These are phyloP conservation scores for Helicocarpus griseus DNA, from an alignment of 2,329 filamentous ascomycete genomes.

Conservation along the genomic window DNA sequence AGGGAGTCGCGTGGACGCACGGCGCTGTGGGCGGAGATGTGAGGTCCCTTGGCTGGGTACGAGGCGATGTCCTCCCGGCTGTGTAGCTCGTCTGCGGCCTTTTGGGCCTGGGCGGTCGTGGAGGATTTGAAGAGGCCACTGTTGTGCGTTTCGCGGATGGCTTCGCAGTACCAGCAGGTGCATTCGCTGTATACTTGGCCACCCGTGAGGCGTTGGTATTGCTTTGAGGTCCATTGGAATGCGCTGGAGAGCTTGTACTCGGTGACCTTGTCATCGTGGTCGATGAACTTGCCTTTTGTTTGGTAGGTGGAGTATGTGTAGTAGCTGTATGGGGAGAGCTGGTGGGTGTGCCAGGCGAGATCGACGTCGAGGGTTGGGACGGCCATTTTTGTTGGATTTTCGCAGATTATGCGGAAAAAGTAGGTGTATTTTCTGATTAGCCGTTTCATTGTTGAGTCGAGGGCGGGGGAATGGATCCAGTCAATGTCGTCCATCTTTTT, in stretches of 20 bases:
- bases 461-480: conserved; percentile 65
- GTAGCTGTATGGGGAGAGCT: conserved; percentile 57
- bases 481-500: conserved; percentile 63
- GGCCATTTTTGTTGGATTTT: conserved; percentile 24
- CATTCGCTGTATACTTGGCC: conserved; percentile 64
- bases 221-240: conserved; percentile 65
- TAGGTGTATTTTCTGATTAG: conserved; percentile 47
- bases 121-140: conserved; percentile 29
- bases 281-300: conserved; percentile 50
- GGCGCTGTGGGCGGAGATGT: conserved; percentile 66
- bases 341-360: conserved; percentile 57
- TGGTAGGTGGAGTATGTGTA: conserved; percentile 44
- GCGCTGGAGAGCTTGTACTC: conserved; percentile 52
- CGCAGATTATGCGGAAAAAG: conserved; percentile 34
- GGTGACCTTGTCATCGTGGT: conserved; percentile 78
- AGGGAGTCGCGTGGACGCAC: conserved; percentile 32
- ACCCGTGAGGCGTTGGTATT: conserved; percentile 55
- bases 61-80: conserved; percentile 34
- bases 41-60: conserved; percentile 48
- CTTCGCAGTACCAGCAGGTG: conserved; percentile 78
- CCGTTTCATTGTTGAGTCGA: conserved; percentile 53
- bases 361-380: conserved; percentile 30
- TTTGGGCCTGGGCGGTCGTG: conserved; percentile 44
- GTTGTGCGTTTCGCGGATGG: conserved; percentile 49
- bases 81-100: conserved; percentile 39